Base-by-base conservation (phyloP, 139 green algal species). In the Chlamydomonas urium region DNA sequence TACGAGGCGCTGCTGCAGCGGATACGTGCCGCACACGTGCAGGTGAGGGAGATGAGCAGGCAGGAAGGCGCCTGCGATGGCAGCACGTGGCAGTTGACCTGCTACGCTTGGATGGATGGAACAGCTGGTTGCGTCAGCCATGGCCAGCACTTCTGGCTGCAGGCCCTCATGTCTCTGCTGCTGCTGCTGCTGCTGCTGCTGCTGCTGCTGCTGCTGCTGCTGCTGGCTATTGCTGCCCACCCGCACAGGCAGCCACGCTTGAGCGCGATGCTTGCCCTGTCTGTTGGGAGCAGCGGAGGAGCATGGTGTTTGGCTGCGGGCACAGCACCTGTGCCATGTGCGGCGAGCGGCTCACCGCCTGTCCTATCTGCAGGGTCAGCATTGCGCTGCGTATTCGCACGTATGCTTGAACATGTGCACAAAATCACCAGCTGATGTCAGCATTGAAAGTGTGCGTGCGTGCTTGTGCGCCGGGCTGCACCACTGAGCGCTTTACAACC, bases 231-330 rank as follows among this genome's bases (percentile, higher is more conserved):
- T 34, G 35, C 17, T 6, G 32, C 29, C 14, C 45, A 48, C 17
- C 23, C 4, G 24, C 47, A 21, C 24, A 0, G 26, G 56, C 66
- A 73, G 66, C 66, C 4, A 38, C 61, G 26, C 35, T 68, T 4
- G 75, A 76, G 35, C 58, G 59, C 8, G 75, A 75, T 21, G 24
- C 48, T 47, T 80, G 75, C 47, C 75, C 75, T 6, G 75, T 80
- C 36, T 80, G 75, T 59, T 80, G 75, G 75, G 75, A 75, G 68
- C 57, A 26, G 68, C 75, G 69, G 38, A 75, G 66, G 35, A 59
- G 36, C 32, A 47, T 80, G 69, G 75, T 75, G 34, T 80, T 80
- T 38, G 48, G 61, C 10, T 80, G 75, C 48, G 75, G 75, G 32
- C 75, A 80, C 68, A 72, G 74, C 34, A 80, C 75, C 3, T 80